phyloP scores from a whole-genome alignment of 192 early-diverging fungal species.

The Umbelopsis sp. region DNA sequence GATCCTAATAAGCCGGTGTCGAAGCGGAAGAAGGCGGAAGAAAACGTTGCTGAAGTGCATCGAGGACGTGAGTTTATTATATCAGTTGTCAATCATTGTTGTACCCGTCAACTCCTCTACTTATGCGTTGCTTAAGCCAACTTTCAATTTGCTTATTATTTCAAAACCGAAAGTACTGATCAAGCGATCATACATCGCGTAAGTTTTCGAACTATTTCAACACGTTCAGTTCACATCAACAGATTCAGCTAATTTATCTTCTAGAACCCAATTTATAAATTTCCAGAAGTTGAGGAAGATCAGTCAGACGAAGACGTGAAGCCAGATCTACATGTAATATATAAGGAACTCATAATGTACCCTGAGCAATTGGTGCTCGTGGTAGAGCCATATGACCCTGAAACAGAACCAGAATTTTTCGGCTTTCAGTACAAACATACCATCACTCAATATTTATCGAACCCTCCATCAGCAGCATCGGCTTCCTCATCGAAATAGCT shows the following conservation, averaged over 20 bases:
- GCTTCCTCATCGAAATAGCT: background rate
- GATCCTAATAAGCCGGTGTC: background rate
- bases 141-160: slow-evolving; percentile 14
- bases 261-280: background rate
- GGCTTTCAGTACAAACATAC: slow-evolving; percentile 6
- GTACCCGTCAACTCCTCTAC: background rate
- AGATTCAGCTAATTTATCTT: background rate
- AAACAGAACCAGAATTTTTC: slow-evolving; percentile 4
- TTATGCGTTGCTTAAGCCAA: background rate
- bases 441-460: background rate
- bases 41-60: background rate
- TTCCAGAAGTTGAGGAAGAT: slow-evolving; percentile 4
- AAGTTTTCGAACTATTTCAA: background rate
- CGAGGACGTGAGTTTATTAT: background rate
- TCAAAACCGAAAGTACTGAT: background rate
- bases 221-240: background rate
- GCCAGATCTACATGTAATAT: background rate
- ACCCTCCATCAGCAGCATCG: background rate
- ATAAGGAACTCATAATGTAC: background rate
- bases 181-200: background rate
- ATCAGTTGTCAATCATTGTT: background rate
- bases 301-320: background rate
- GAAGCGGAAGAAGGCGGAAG: background rate
- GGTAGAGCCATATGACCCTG: background rate
- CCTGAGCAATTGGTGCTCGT: slow-evolving; percentile 9